These are phyloP conservation scores for Blastobotrys elegans DNA, from an alignment of 1,139 yeast genomes.

Conservation along the genomic window DNA sequence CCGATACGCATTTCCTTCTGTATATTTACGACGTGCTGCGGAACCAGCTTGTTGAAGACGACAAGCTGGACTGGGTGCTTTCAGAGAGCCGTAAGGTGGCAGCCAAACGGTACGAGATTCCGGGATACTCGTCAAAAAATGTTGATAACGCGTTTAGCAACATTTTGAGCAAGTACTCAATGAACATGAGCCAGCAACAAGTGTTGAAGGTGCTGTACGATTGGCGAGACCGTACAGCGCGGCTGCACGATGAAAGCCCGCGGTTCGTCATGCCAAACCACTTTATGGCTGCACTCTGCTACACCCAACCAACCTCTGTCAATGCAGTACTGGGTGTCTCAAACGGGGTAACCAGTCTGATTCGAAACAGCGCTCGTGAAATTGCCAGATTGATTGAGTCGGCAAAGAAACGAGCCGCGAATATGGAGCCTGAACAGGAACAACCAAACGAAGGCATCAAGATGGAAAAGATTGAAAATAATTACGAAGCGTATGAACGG, in stretches of 20 bases:
- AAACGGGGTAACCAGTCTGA: conserved; percentile 50
- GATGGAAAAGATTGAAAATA: conserved; percentile 9
- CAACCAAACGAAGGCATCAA: conserved; percentile 11
- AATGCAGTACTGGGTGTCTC: conserved; percentile 53
- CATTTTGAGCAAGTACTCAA: conserved; percentile 60
- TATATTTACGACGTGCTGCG: conserved; percentile 74
- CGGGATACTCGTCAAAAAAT: conserved; percentile 29
- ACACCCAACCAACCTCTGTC: conserved; percentile 52
- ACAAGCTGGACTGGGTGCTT: conserved; percentile 58
- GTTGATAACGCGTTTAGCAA: conserved; percentile 27
- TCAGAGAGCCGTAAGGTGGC: conserved; percentile 79
- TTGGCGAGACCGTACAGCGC: conserved; percentile 82
- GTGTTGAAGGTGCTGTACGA: conserved; percentile 58
- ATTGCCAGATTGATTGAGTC: conserved; percentile 49
- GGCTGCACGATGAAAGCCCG: conserved; percentile 76
- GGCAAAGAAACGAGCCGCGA: conserved; percentile 19
- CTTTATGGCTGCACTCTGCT: conserved; percentile 58
- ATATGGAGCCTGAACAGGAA: conserved; percentile 13
- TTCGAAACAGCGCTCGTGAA: conserved; percentile 51
- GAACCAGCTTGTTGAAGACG: conserved; percentile 51
- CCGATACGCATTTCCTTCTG: conserved; percentile 89
- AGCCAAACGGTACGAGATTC: conserved; percentile 64
- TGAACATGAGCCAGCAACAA: conserved; percentile 51
- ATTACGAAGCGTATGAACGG: conserved; percentile 23
- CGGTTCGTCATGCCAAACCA: conserved; percentile 83